phyloP scores from a whole-genome alignment of 2,329 filamentous ascomycete genomes.

The Stachybotrys chlorohalonatus region DNA sequence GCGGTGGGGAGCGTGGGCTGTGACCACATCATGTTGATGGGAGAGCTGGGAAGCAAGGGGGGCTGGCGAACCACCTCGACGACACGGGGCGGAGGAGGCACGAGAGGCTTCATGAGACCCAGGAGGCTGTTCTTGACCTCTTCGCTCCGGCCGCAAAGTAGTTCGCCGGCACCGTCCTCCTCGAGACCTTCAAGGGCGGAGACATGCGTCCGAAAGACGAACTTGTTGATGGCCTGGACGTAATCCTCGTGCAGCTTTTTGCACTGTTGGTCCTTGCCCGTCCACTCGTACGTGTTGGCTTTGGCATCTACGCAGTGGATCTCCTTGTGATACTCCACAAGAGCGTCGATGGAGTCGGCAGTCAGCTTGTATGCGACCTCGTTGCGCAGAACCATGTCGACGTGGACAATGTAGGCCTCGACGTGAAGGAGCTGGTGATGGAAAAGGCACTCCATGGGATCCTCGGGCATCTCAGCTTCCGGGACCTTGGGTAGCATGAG shows the following conservation, averaged over 20 bases:
- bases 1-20: constrained; percentile 56
- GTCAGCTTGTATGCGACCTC: constrained; percentile 98
- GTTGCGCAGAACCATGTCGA: constrained; percentile 96
- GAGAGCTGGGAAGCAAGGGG: constrained; percentile 76
- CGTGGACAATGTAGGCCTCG: constrained; percentile 96
- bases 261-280: constrained; percentile 90
- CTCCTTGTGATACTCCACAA: constrained; percentile 95
- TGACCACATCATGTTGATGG: constrained; percentile 72
- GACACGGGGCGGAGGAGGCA: constrained; percentile 78
- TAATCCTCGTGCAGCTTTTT: constrained; percentile 98
- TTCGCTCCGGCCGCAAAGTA: constrained; percentile 83
- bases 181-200: constrained; percentile 89
- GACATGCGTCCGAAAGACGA: constrained; percentile 84
- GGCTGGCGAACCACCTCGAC: constrained; percentile 84
- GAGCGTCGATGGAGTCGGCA: constrained; percentile 81
- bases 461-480: constrained; percentile 73
- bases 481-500: constrained; percentile 88
- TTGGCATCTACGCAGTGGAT: constrained; percentile 86
- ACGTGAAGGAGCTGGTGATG: constrained; percentile 91
- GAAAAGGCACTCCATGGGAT: constrained; percentile 79
- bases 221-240: constrained; percentile 92
- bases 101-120: constrained; percentile 76
- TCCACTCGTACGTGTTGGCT: constrained; percentile 86
- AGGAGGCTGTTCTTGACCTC: constrained; percentile 85
- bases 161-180: constrained; percentile 90